Conservation (phyloP, 148 eudicot genomes). For the Euryodendron excelsum region DNA sequence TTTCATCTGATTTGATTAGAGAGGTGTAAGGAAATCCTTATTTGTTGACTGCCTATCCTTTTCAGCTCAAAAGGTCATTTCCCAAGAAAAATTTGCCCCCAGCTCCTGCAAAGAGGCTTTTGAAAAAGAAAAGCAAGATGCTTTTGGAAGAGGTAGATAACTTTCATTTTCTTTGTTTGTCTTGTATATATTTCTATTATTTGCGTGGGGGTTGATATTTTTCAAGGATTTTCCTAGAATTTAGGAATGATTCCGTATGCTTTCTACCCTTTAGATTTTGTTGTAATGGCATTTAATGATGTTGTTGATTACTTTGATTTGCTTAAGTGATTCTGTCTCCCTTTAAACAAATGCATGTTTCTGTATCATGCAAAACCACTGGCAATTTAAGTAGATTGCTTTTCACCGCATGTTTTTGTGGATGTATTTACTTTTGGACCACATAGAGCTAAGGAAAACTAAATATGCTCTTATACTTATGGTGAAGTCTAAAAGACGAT, state of each 20-base stretch:
- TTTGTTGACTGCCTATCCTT: slow-evolving; percentile 15
- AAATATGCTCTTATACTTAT: neutral
- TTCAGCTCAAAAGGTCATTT: slow-evolving; percentile 64
- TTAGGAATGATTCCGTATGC: neutral
- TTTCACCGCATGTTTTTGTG: neutral
- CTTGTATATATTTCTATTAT: neutral
- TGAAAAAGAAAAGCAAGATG: slow-evolving; percentile 62
- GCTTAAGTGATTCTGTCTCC: neutral
- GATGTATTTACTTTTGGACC: neutral
- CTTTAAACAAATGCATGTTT: neutral
- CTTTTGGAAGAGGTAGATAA: slow-evolving; percentile 71
- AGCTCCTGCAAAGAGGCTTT: slow-evolving; percentile 76
- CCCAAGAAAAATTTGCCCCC: slow-evolving; percentile 69
- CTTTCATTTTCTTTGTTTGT: neutral
- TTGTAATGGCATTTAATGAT: neutral
- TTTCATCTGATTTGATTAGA: neutral
- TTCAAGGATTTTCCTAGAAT: neutral
- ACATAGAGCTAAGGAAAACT: neutral
- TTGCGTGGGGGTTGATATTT: neutral
- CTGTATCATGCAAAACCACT: neutral
- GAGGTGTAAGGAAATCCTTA: slow-evolving; percentile 1
- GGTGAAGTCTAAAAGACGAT: neutral
- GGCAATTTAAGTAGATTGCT: neutral
- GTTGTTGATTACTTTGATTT: neutral
- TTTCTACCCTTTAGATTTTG: neutral